Conservation (phyloP, 2,329 filamentous ascomycete genomes). For the Aureobasidium subglaciale region DNA sequence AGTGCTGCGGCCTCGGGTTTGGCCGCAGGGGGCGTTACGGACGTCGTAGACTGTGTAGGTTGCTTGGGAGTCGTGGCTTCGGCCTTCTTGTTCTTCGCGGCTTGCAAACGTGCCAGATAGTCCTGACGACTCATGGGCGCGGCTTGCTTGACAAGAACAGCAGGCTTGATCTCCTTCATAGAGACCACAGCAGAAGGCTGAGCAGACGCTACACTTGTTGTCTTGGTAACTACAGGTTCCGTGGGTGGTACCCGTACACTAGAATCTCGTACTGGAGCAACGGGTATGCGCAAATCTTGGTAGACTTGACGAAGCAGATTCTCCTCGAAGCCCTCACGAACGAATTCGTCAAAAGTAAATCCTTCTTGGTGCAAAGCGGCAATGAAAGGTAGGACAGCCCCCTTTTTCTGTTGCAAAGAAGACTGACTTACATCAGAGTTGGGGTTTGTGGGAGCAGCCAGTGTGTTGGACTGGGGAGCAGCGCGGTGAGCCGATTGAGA, state of each 20-base stretch:
- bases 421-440: background rate
- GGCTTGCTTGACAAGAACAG: constrained; percentile 16
- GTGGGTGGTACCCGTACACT: background rate
- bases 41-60: background rate
- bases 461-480: background rate
- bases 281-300: constrained; percentile 51
- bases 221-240: background rate
- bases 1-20: background rate
- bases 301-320: constrained; percentile 59
- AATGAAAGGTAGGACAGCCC: constrained; percentile 21
- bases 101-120: constrained; percentile 67
- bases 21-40: background rate
- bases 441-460: background rate
- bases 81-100: constrained; percentile 59
- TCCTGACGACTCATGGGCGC: constrained; percentile 58
- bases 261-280: background rate
- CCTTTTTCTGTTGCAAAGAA: constrained; percentile 7
- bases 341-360: constrained; percentile 65
- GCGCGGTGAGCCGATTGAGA: background rate
- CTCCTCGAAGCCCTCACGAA: constrained; percentile 65
- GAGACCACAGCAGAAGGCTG: constrained; percentile 7
- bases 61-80: constrained; percentile 16
- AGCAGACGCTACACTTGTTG: background rate
- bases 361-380: constrained; percentile 46
- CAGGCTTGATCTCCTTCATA: background rate